Evolutionary conservation across 495 filamentous ascomycete species (phyloP).

Genomic region (Aspergillus egyptiacus): DNA sequence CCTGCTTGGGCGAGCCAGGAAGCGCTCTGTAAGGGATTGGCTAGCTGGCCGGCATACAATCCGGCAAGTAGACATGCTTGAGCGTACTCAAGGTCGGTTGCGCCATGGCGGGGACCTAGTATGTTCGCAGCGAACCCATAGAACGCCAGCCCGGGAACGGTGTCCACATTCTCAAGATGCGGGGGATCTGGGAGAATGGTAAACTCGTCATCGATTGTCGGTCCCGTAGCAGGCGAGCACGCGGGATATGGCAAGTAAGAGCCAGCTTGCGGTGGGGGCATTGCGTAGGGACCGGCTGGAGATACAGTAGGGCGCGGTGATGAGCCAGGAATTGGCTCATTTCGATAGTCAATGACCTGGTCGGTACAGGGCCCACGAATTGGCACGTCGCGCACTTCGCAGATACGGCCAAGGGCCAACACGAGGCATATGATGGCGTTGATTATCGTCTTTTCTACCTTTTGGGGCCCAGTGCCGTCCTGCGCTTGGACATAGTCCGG

Average conservation of each 20-base stretch:
- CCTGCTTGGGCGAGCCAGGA: conserved; percentile 79
- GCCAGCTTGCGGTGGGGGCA: conserved; percentile 14
- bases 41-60: conserved; percentile 82
- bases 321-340: conserved; percentile 25
- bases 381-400: conserved; percentile 50
- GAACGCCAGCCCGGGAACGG: conserved; percentile 83
- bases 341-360: conserved; percentile 20
- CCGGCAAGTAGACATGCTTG: conserved; percentile 84
- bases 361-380: conserved; percentile 52
- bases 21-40: conserved; percentile 82
- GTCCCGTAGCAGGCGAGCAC: conserved; percentile 23
- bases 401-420: conserved; percentile 81
- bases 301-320: conserved; percentile 22
- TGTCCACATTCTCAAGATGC: conserved; percentile 63
- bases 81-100: conserved; percentile 71
- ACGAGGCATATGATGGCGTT: conserved; percentile 78
- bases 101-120: conserved; percentile 72
- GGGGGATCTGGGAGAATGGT: conserved; percentile 12
- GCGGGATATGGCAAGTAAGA: conserved; percentile 20
- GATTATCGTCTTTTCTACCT: conserved; percentile 40
- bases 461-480: conserved; percentile 5
- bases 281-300: conserved; percentile 25
- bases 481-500: conserved; percentile 20
- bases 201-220: conserved; percentile 8
- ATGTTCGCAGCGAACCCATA: conserved; percentile 83